Base-by-base conservation (phyloP, 2,329 filamentous ascomycete species). In the Dothidotthia symphoricarpi region DNA sequence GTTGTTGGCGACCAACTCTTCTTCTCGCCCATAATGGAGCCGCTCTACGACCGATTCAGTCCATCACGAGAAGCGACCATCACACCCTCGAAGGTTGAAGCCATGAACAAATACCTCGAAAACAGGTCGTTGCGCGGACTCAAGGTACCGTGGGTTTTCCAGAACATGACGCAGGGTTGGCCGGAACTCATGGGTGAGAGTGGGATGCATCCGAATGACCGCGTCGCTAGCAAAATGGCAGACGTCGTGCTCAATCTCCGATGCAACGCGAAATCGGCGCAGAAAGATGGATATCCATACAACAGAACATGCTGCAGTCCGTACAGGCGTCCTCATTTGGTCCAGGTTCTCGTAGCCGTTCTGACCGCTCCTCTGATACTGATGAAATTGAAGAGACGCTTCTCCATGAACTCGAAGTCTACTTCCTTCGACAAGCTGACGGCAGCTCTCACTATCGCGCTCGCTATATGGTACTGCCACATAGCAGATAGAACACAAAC, bases 181-280 rank as follows among this genome's bases (percentile, higher is more conserved):
- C 50, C 51, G 19, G 59, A 61, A 6, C 57, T 62, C 27, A 76
- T 74, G 28, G 65, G 71, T 30, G 66, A 69, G 28, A 73, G 71
- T 41, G 75, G 76, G 11, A 49, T 80, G 16, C 74, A 77, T 57
- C 66, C 76, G 8, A 60, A 69, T 10, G 65, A 72, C 11, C 63
- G 57, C 16, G 68, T 80, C 17, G 71, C 73, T 2, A 63, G 65
- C 31, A 63, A 64, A 35, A 74, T 75, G 61, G 72, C 75, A 11
- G 74, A 81, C 49, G 57, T 80, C 13, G 56, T 78, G 2, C 68
- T 82, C 33, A 78, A 78, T 41, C 61, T 73, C 17, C 71, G 73
- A 29, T 82, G 79, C 62, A 81, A 81, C 53, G 63, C 68, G 6
- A 66, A 69, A 40, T 54, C 67, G 13, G 62, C 62, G 3, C 47